Conservation (phyloP, 2,329 filamentous ascomycete genomes). For the Aspergillus ibericus region DNA sequence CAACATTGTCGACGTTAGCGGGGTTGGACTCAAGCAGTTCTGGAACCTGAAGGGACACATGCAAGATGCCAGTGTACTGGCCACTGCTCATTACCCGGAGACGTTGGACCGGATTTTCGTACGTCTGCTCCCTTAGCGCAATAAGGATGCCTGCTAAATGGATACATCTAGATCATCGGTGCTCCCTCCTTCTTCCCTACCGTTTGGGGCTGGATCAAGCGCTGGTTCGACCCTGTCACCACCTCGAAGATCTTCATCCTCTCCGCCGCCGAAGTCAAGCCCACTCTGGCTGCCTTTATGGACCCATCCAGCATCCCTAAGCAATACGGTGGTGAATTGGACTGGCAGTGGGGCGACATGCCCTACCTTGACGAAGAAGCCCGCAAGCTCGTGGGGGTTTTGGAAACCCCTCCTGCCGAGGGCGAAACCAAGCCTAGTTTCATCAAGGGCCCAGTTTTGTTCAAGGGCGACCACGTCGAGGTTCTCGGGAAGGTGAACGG, state of each 20-base stretch:
- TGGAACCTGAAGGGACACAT: constrained; percentile 94
- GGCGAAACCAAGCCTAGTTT: constrained; percentile 28
- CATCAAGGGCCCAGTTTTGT: constrained; percentile 38
- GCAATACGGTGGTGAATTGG: constrained; percentile 82
- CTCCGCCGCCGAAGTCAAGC: constrained; percentile 67
- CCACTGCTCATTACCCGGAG: constrained; percentile 93
- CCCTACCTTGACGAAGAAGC: constrained; percentile 65
- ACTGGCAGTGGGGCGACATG: constrained; percentile 76
- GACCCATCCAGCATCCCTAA: constrained; percentile 81
- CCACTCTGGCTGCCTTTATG: constrained; percentile 78
- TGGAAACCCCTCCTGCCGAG: constrained; percentile 30
- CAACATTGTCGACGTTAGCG: constrained; percentile 91
- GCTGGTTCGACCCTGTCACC: constrained; percentile 92
- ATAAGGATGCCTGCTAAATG: not conserved
- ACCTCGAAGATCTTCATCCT: constrained; percentile 97
- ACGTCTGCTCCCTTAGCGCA: constrained; percentile 24
- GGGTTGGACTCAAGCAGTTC: constrained; percentile 87
- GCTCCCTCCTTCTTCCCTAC: constrained; percentile 89
- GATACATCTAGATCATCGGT: constrained; percentile 68
- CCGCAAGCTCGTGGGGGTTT: constrained; percentile 31
- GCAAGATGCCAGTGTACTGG: constrained; percentile 85
- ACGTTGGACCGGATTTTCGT: constrained; percentile 80
- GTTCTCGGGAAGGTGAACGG: constrained; percentile 38
- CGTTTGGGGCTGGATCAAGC: constrained; percentile 89
- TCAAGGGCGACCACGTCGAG: constrained; percentile 34